phyloP scores from a whole-genome alignment of 116 monocot species.

The Zostera marina region DNA sequence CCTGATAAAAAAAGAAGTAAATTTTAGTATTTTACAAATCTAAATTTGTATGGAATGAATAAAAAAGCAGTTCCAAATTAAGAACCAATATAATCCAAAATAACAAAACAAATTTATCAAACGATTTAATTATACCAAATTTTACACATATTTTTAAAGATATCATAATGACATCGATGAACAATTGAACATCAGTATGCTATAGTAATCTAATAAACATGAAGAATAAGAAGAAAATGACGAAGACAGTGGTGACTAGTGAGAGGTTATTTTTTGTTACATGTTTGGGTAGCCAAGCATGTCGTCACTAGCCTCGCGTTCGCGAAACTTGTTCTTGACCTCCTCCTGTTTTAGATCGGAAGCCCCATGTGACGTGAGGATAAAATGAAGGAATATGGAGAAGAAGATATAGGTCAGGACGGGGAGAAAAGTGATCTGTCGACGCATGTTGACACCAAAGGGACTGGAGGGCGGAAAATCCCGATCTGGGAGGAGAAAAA shows the following conservation, averaged over 20 bases:
- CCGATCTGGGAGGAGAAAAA: too few species aligned
- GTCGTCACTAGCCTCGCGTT: constrained; percentile 78
- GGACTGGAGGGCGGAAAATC: too few species aligned
- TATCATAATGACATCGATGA: too few species aligned
- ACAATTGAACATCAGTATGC: too few species aligned
- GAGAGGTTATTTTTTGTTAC: not conserved
- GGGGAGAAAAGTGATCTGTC: not conserved
- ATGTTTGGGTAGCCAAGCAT: constrained; percentile 56
- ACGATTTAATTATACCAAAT: too few species aligned
- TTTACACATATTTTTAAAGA: too few species aligned
- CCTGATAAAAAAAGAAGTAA: constrained; percentile 20
- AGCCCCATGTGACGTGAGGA: constrained; percentile 16
- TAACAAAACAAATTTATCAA: too few species aligned
- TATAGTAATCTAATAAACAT: too few species aligned
- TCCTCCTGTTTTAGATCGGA: constrained; percentile 23
- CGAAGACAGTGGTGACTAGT: too few species aligned
- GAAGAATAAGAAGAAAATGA: too few species aligned
- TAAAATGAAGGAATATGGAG: constrained; percentile 13
- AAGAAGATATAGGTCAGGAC: constrained; percentile 3
- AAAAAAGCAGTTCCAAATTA: not conserved
- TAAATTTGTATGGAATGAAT: not conserved
- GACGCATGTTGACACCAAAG: too few species aligned
- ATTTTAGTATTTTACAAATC: not conserved
- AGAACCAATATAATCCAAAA: not conserved
- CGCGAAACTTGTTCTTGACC: constrained; percentile 77